A percentile compares a stretch with the other conserved stretches of the same genome.
These are phyloP conservation scores for Diaporthe vexans DNA, from an alignment of 2,329 filamentous ascomycete genomes.

Conservation along the genomic window DNA sequence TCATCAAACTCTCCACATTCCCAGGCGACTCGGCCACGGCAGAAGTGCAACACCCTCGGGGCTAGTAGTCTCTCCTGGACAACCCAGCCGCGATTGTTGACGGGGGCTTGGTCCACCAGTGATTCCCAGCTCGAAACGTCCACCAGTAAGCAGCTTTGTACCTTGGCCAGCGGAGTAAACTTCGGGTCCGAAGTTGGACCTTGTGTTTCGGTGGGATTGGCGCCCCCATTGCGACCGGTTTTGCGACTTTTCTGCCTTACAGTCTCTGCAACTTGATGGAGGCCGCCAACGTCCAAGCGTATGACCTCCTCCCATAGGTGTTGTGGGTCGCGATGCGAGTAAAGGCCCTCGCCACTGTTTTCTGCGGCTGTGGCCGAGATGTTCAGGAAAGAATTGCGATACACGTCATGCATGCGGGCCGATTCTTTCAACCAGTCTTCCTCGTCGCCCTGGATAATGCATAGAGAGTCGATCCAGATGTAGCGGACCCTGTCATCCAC, in stretches of 20 bases:
- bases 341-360: constrained; percentile 37
- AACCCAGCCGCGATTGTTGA: constrained; percentile 45
- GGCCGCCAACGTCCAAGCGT: background rate
- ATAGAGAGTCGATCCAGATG: constrained; percentile 41
- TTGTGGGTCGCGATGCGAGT: constrained; percentile 13
- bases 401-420: constrained; percentile 42
- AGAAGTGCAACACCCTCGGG: constrained; percentile 45
- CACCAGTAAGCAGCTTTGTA: constrained; percentile 13
- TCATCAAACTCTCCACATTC: constrained; percentile 42
- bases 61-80: constrained; percentile 46
- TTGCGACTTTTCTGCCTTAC: too few species aligned
- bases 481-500: constrained; percentile 4
- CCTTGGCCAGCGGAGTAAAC: background rate
- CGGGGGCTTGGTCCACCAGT: constrained; percentile 15
- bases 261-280: background rate
- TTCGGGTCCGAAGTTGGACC: too few species aligned
- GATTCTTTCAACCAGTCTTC: constrained; percentile 44
- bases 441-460: constrained; percentile 37
- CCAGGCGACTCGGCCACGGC: constrained; percentile 42
- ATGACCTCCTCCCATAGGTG: constrained; percentile 30
- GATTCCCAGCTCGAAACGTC: constrained; percentile 33
- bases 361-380: constrained; percentile 42
- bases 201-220: too few species aligned
- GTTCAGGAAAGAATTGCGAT: constrained; percentile 43
- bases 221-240: too few species aligned